These are phyloP conservation scores for Paraphaeosphaeria minitans DNA, from an alignment of 2,329 filamentous ascomycete genomes.

Conservation along the genomic window DNA sequence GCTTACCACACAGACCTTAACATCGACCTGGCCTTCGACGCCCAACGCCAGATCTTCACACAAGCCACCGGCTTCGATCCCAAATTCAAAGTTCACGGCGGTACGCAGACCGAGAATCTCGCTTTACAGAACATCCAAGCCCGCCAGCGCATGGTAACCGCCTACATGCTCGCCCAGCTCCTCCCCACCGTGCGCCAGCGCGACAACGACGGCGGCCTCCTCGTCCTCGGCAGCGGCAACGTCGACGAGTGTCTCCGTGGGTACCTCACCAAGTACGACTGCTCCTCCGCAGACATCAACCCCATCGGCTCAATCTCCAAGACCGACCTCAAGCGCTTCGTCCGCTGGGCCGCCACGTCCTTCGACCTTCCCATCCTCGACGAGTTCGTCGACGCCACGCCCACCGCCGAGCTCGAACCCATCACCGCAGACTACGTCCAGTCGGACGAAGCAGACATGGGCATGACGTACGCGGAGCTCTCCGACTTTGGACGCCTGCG, in stretches of 20 bases:
- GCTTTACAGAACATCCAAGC: slow-evolving; percentile 73
- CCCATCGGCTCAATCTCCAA: slow-evolving; percentile 68
- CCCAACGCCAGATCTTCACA: slow-evolving; percentile 64
- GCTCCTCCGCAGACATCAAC: slow-evolving; percentile 56
- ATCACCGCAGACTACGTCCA: slow-evolving; percentile 67
- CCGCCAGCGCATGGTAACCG: slow-evolving; percentile 65
- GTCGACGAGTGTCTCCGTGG: slow-evolving; percentile 58
- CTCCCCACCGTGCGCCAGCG: slow-evolving; percentile 64
- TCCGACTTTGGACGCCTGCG: slow-evolving; percentile 59
- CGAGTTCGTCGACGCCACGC: slow-evolving; percentile 62
- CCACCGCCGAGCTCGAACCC: slow-evolving; percentile 62
- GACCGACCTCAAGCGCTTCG: slow-evolving; percentile 73
- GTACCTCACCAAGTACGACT: slow-evolving; percentile 77
- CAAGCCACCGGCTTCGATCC: slow-evolving; percentile 65
- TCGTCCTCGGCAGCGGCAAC: slow-evolving; percentile 72
- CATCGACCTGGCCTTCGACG: slow-evolving; percentile 70
- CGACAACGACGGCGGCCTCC: slow-evolving; percentile 61
- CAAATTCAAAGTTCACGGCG: slow-evolving; percentile 68
- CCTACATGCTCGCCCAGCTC: slow-evolving; percentile 68
- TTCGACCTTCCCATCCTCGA: slow-evolving; percentile 69
- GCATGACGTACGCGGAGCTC: slow-evolving; percentile 58
- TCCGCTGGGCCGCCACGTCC: slow-evolving; percentile 58
- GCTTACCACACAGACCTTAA: slow-evolving; percentile 74
- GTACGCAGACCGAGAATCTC: slow-evolving; percentile 63
- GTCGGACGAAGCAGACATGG: slow-evolving; percentile 61